These are phyloP conservation scores for Phytophthora hybrid DNA, from an alignment of 352 stramenopile species.

Conservation along the genomic window DNA sequence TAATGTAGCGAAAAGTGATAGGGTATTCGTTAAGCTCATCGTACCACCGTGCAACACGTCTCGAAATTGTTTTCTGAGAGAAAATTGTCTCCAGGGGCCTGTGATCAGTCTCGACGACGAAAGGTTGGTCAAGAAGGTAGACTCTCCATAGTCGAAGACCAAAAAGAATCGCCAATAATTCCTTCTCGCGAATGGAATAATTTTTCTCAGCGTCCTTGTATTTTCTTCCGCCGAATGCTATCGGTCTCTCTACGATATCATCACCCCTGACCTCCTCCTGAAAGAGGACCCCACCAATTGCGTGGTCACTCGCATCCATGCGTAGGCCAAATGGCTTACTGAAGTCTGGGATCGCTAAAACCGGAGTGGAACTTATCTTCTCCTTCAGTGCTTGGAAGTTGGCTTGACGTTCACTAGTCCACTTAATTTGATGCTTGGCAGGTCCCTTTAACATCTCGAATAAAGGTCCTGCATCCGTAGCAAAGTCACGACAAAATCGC, in stretches of 20 bases:
- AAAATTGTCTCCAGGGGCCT: conserved; percentile 16
- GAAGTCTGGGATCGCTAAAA: conserved; percentile 14
- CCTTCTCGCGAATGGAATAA: conserved; percentile 20
- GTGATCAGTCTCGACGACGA: conserved; percentile 19
- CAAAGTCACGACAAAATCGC: conserved; percentile 20
- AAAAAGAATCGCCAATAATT: conserved; percentile 22
- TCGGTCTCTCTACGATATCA: conserved; percentile 1
- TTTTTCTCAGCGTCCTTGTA: conserved; percentile 21
- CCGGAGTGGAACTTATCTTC: background rate
- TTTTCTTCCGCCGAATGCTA: conserved; percentile 17
- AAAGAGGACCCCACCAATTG: conserved; percentile 17
- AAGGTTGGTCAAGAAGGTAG: conserved; percentile 13
- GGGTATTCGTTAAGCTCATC: conserved; percentile 22
- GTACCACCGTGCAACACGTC: conserved; percentile 13
- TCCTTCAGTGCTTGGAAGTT: conserved; percentile 10
- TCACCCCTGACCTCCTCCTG: conserved; percentile 14
- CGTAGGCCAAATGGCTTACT: conserved; percentile 1
- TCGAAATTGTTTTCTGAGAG: conserved; percentile 19
- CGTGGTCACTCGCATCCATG: conserved; percentile 20
- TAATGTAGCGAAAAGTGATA: conserved; percentile 16
- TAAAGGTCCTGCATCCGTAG: conserved; percentile 12
- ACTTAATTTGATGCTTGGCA: background rate
- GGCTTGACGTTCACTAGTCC: background rate
- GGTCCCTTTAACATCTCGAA: conserved; percentile 20
- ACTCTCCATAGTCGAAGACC: conserved; percentile 17